phyloP scores from a whole-genome alignment of 257 asterid genomes.

The Capsicum chinense region DNA sequence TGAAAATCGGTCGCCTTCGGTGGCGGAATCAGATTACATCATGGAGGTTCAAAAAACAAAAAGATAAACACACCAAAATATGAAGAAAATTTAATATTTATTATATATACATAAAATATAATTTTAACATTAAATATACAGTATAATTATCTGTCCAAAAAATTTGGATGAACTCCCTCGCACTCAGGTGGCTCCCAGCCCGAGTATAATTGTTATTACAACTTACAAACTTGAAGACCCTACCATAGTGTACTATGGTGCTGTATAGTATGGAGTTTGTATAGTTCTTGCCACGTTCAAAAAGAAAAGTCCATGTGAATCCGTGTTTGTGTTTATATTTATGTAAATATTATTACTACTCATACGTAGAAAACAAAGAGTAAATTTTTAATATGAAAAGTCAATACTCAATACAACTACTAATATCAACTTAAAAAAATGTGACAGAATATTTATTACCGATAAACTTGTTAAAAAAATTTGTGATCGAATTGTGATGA shows the following conservation, averaged over 20 bases:
- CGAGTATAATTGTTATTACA: neutral
- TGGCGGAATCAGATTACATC: no score
- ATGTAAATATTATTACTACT: neutral
- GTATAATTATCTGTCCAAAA: no score
- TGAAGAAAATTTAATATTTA: no score
- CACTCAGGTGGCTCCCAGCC: neutral
- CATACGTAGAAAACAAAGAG: neutral
- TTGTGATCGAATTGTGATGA: neutral
- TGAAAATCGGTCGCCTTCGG: neutral
- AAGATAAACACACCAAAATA: no score
- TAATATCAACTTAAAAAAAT: neutral
- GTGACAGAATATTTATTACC: neutral
- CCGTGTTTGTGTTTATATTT: neutral
- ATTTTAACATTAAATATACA: no score
- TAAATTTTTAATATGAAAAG: neutral
- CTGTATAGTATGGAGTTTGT: neutral
- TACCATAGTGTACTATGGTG: slow-evolving; percentile 8
- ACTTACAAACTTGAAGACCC: slow-evolving; percentile 18
- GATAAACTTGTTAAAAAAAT: neutral
- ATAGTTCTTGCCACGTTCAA: slow-evolving; percentile 18
- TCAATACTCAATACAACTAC: neutral
- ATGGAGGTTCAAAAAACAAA: no score
- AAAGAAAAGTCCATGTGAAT: slow-evolving; percentile 28
- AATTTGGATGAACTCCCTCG: no score
- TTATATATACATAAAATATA: no score